These are phyloP conservation scores for Trypanosoma rangeli DNA, from an alignment of 208 protist species.

Conservation along the genomic window DNA sequence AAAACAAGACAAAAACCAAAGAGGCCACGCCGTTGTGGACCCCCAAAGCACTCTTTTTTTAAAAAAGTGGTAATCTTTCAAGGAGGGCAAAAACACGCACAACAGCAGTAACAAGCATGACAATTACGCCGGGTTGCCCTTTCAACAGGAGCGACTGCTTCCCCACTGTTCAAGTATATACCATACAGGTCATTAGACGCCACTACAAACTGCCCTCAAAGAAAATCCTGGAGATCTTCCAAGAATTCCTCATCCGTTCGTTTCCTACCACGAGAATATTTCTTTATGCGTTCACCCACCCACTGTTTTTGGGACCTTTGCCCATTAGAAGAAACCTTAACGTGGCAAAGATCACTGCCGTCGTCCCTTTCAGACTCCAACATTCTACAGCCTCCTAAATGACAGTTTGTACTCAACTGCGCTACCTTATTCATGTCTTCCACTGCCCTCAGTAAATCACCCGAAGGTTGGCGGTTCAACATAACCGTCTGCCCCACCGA, in stretches of 20 bases:
- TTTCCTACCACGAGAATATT: background rate
- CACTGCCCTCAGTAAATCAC: conserved; percentile 18
- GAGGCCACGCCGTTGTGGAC: background rate
- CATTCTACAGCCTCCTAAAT: background rate
- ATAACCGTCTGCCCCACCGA: conserved; percentile 40
- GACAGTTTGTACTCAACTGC: background rate
- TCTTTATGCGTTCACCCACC: background rate
- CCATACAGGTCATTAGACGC: background rate
- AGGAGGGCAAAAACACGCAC: background rate
- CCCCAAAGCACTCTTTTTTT: background rate
- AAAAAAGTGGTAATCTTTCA: background rate
- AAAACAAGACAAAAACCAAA: background rate
- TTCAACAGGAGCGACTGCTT: background rate
- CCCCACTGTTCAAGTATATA: background rate
- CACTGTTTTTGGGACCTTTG: conserved; percentile 12
- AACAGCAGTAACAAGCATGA: background rate
- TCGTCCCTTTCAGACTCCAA: background rate
- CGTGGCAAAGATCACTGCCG: background rate
- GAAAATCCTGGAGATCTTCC: conserved; percentile 20
- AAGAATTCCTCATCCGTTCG: conserved; percentile 25
- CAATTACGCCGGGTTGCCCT: background rate
- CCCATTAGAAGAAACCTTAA: conserved; percentile 28
- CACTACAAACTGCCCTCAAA: conserved; percentile 1
- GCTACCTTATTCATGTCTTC: background rate
- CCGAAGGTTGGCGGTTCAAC: conserved; percentile 42